Evolutionary conservation across 352 stramenopile species (phyloP), one percentile per base, ranked within the genome.

Genomic region (Peronospora destructor): DNA sequence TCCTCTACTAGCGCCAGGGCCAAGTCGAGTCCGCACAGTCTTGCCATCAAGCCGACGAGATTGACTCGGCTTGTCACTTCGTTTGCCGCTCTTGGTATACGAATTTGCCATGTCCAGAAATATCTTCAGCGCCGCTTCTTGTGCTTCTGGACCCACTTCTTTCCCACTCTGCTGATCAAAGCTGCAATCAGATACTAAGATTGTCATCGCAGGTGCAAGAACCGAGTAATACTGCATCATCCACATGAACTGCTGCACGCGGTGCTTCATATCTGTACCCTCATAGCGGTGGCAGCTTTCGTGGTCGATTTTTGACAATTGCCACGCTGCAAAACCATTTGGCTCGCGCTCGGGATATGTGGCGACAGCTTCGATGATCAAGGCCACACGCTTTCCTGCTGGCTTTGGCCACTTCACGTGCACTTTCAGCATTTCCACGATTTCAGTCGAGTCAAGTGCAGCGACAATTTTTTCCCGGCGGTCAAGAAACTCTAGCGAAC

Each of bases 321-420:
- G 3, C 11, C 12, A 23, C n/a, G 1, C 43, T 13, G 56, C 13
- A 6, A 11, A 29, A 2, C 0, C 19, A 6, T 41, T 51, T 12
- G 46, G 2, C 3, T 66, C 36, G 3, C 38, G 17, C 4, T 62
- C 52, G 1, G 76, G 74, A 41, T 85, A 88, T 26, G 73, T 66
- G 0, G 67, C 55, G 19, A 85, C 55, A 0, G 77, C 77, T 43
- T 88, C 77, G 16, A 86, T 60, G 14, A 86, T 79, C 33, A 79
- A 51, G 23, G 72, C 73, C 34, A 83, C 68, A 8, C 74, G 72
- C 59, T 88, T 88, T 45, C 74, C 74, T 30, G 66, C 71, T 1
- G 74, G 70, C 39, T 86, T 86, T 10, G 77, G 68, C 74, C 74
- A 86, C 46, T 88, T 88, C 25, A 88, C 73, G 42, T 85, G 79